Conservation (phyloP, 1,139 yeast species). For the Diutina mesorugosa region DNA sequence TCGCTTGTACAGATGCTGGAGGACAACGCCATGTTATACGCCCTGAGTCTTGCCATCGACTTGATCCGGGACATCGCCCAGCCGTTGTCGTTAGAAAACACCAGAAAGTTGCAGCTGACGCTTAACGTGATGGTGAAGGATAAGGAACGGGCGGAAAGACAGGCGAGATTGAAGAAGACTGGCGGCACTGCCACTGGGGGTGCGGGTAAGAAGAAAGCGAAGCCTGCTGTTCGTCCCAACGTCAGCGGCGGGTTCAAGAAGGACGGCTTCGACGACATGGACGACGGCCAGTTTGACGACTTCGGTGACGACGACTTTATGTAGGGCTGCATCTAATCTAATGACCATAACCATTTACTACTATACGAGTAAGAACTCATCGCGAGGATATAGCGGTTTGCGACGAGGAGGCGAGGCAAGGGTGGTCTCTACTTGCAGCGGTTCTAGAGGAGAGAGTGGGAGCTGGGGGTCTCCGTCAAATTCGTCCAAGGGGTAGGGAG, state of each 20-base stretch:
- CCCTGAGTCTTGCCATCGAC: conserved; percentile 71
- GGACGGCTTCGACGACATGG: conserved; percentile 47
- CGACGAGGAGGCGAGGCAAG: not conserved
- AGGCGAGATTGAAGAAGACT: conserved; percentile 61
- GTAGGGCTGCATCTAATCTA: conserved; percentile 25
- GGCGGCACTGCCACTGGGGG: conserved; percentile 89
- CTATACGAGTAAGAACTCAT: not conserved
- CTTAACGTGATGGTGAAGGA: conserved; percentile 72
- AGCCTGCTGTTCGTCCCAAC: conserved; percentile 60
- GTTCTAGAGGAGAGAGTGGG: not conserved
- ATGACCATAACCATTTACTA: not conserved
- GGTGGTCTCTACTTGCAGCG: not conserved
- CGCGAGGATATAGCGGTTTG: not conserved
- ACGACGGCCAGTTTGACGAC: conserved; percentile 37
- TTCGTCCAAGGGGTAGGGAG: not conserved
- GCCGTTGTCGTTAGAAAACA: conserved; percentile 72
- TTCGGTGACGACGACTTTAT: conserved; percentile 78
- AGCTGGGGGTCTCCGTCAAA: not conserved
- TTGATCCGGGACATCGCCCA: conserved; percentile 72
- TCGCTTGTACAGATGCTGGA: conserved; percentile 53
- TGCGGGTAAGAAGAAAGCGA: conserved; percentile 90
- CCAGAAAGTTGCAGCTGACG: conserved; percentile 78
- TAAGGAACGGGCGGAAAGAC: conserved; percentile 84
- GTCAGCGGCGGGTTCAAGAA: conserved; percentile 64
- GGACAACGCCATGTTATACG: conserved; percentile 53